These are phyloP conservation scores for Cyclotella sp. DNA, from an alignment of 108 stramenopile genomes.

Conservation along the genomic window DNA sequence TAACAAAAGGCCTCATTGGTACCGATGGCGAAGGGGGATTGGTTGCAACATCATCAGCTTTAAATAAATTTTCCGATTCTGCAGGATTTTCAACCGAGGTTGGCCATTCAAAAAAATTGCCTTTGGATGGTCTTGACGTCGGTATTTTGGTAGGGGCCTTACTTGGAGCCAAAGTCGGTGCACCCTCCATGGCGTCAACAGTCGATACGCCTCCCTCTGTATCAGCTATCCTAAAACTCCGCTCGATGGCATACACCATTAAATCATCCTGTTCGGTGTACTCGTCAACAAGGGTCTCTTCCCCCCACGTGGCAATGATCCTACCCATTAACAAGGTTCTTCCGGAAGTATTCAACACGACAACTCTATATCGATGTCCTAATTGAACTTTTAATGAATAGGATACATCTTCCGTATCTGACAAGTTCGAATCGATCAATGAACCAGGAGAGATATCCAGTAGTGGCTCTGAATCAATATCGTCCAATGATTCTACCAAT, in stretches of 20 bases:
- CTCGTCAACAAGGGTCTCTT: slow-evolving; percentile 23
- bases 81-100: not conserved
- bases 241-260: slow-evolving; percentile 27
- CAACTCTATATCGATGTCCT: slow-evolving; percentile 21
- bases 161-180: not conserved
- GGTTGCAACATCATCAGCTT: not conserved
- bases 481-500: slow-evolving; percentile 31
- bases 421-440: not conserved
- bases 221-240: slow-evolving; percentile 14
- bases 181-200: not conserved
- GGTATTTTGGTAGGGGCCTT: not conserved
- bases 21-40: not conserved
- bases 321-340: not conserved
- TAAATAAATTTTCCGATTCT: not conserved
- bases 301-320: slow-evolving; percentile 19
- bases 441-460: slow-evolving; percentile 9
- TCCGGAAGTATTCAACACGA: slow-evolving; percentile 13
- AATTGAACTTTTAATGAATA: slow-evolving; percentile 14
- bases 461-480: slow-evolving; percentile 2
- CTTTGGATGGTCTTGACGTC: not conserved
- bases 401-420: not conserved
- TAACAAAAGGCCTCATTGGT: not conserved
- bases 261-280: slow-evolving; percentile 19
- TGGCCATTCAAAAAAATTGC: not conserved
- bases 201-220: slow-evolving; percentile 8